phyloP scores from a whole-genome alignment of 1,139 yeast genomes.

The Candida tetrigidarum region DNA sequence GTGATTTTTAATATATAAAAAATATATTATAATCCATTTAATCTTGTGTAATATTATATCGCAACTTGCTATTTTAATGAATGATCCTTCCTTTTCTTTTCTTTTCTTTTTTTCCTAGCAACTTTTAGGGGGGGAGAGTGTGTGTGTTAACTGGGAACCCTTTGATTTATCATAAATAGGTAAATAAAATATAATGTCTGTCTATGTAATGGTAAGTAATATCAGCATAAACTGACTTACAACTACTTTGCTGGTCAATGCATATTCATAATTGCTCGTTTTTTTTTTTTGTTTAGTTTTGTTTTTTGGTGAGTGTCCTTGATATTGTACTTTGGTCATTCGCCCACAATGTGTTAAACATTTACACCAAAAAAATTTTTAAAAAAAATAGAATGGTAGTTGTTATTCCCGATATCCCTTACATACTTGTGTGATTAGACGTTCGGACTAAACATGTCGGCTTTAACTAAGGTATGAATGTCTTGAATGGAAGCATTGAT shows the following conservation, averaged over 20 bases:
- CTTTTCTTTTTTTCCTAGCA: not conserved
- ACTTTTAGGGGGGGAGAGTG: too few relatives aligned
- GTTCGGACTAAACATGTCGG: constrained; percentile 56
- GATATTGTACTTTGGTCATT: not conserved
- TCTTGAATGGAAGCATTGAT: constrained; percentile 86
- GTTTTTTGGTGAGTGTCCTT: too few relatives aligned
- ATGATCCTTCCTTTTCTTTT: not conserved
- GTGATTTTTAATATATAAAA: not conserved
- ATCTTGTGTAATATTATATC: too few relatives aligned
- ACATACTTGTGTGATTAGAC: constrained; percentile 21
- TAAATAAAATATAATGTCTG: too few relatives aligned
- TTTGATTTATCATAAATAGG: too few relatives aligned
- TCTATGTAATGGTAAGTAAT: not conserved
- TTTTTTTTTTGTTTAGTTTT: not conserved
- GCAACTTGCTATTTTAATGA: not conserved
- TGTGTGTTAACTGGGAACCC: too few relatives aligned
- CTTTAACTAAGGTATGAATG: constrained; percentile 50
- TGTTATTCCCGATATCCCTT: not conserved
- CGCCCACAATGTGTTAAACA: not conserved
- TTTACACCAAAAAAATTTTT: not conserved
- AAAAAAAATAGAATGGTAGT: too few relatives aligned
- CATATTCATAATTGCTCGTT: not conserved
- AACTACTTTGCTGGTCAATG: not conserved
- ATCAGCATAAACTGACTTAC: not conserved
- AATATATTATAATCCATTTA: too few relatives aligned